A percentile compares a stretch with the other conserved stretches of the same genome.
Evolutionary conservation across 1,284 basidiomycete genomes (phyloP).

Genomic region (Cutaneotrichosporon sp.): DNA sequence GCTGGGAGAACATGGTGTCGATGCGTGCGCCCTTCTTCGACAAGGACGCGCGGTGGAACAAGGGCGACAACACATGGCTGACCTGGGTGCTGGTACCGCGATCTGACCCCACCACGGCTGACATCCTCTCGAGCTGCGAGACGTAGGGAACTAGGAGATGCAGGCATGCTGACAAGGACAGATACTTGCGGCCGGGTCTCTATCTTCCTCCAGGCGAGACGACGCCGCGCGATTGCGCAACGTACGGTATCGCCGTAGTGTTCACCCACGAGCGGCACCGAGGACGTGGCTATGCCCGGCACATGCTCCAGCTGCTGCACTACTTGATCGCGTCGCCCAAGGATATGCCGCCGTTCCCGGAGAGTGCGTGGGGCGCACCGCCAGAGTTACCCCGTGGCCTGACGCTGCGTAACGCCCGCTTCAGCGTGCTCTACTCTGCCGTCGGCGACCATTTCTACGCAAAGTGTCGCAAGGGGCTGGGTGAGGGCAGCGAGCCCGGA

Average conservation of each 20-base stretch:
- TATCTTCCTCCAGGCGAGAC: conserved; percentile 9
- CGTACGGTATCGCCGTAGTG: conserved; percentile 37
- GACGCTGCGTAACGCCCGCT: conserved; percentile 9
- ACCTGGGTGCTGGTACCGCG: conserved; percentile 26
- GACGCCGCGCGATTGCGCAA: conserved; percentile 12
- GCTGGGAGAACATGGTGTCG: not conserved
- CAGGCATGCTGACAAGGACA: conserved; percentile 9
- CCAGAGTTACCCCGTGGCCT: conserved; percentile 3
- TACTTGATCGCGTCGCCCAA: conserved; percentile 19
- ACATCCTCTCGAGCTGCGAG: conserved; percentile 30
- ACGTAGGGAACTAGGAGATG: conserved; percentile 18
- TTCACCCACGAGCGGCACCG: conserved; percentile 28
- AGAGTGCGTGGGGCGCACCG: conserved; percentile 19
- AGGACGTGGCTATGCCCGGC: conserved; percentile 33
- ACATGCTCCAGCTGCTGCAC: conserved; percentile 32
- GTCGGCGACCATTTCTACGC: conserved; percentile 34
- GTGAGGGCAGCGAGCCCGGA: not conserved
- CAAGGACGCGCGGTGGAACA: conserved; percentile 1
- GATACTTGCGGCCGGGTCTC: conserved; percentile 19
- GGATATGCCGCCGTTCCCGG: conserved; percentile 21
- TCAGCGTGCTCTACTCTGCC: conserved; percentile 34
- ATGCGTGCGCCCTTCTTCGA: not conserved
- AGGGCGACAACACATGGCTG: not conserved
- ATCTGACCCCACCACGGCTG: conserved; percentile 18
- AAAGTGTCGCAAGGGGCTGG: conserved; percentile 17